Conservation (phyloP, 176 grass and related monocot species). For the Hordeum marinum region DNA sequence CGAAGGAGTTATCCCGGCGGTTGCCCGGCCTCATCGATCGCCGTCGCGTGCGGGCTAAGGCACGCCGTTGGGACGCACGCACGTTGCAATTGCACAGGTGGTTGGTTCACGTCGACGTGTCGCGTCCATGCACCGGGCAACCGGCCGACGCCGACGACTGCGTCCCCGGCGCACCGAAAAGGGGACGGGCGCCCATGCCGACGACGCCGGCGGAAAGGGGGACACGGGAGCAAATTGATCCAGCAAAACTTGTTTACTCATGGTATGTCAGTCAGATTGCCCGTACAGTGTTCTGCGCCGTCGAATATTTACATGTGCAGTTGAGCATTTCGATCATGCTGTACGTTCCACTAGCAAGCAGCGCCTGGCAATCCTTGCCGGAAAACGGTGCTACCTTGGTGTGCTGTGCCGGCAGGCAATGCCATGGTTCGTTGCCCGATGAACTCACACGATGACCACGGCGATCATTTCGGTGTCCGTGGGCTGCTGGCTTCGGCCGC, state of each 20-base stretch:
- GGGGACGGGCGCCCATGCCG: too few species aligned
- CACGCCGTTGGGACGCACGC: neutral
- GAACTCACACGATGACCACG: conserved; percentile 27
- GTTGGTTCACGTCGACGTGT: neutral
- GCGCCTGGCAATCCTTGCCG: neutral
- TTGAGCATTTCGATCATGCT: neutral
- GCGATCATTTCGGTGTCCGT: neutral
- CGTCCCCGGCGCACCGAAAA: neutral
- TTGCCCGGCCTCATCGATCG: neutral
- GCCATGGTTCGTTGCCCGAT: neutral
- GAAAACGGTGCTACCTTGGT: neutral
- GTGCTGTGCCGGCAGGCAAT: neutral
- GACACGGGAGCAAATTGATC: neutral
- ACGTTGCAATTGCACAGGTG: neutral
- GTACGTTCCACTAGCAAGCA: neutral
- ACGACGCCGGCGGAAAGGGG: neutral
- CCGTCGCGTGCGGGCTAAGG: conserved; percentile 18
- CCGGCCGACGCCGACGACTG: neutral
- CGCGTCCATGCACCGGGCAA: neutral
- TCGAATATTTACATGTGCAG: neutral
- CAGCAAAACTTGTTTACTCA: neutral
- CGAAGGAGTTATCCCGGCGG: conserved; percentile 15
- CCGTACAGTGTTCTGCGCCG: neutral
- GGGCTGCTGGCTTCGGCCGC: neutral
- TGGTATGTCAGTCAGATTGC: neutral